phyloP scores from a whole-genome alignment of 352 stramenopile species.

The Phytophthora pisi region DNA sequence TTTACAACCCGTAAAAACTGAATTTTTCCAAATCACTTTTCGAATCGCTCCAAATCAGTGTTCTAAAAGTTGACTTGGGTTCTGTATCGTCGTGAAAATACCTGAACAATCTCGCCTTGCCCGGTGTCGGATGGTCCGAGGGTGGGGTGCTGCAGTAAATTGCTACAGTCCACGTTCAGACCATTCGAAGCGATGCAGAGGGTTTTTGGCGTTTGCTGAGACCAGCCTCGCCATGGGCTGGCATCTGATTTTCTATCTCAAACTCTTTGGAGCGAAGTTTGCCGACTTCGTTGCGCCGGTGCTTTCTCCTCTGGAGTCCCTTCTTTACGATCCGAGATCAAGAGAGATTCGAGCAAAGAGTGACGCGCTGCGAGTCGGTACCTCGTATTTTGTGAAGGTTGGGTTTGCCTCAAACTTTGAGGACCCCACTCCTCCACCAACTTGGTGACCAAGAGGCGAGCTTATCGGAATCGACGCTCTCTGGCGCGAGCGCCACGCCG shows the following conservation, averaged over 20 bases:
- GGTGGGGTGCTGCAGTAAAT: too few species aligned
- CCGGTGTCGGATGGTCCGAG: too few species aligned
- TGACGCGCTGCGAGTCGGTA: background rate
- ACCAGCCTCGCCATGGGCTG: background rate
- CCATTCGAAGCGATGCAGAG: background rate
- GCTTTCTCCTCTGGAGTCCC: background rate
- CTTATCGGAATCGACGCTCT: background rate
- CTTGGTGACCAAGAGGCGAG: background rate
- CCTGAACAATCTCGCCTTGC: background rate
- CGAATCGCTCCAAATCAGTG: background rate
- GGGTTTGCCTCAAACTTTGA: background rate
- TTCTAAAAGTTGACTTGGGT: background rate
- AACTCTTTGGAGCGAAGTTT: background rate
- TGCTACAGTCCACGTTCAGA: background rate
- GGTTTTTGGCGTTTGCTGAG: background rate
- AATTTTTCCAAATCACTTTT: background rate
- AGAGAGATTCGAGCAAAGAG: background rate
- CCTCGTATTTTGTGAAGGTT: background rate
- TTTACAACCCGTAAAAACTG: constrained; percentile 3
- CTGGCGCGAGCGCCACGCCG: background rate
- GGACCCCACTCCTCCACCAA: background rate
- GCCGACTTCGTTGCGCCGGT: too few species aligned
- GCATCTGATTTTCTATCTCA: background rate
- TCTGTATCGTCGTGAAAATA: background rate
- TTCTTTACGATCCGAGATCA: background rate